These are phyloP conservation scores for Stagonosporopsis rhizophila DNA, from an alignment of 2,329 filamentous ascomycete genomes.

Conservation along the genomic window DNA sequence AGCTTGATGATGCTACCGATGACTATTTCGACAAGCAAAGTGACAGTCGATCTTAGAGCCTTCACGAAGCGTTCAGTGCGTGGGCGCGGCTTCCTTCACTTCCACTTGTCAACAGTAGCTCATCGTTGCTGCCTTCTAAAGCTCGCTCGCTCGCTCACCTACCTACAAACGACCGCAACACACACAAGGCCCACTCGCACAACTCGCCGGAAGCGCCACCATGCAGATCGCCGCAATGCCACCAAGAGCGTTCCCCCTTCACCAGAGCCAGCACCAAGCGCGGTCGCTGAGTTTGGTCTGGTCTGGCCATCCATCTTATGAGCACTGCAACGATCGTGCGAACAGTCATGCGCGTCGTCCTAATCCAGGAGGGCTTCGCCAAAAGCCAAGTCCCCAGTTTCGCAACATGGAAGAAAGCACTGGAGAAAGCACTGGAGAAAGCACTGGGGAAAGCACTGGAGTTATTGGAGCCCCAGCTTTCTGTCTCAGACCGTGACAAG, in stretches of 20 bases:
- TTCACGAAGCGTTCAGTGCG: background rate
- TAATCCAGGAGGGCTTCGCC: background rate
- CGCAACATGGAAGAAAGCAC: background rate
- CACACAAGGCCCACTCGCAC: background rate
- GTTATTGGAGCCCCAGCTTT: no score
- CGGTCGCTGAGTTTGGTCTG: background rate
- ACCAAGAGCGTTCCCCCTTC: background rate
- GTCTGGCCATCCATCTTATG: background rate
- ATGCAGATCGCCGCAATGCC: background rate
- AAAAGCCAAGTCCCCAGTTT: background rate
- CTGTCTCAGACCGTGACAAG: background rate
- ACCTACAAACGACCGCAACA: background rate
- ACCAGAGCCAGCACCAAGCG: background rate
- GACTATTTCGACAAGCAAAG: no score
- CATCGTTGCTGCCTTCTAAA: background rate
- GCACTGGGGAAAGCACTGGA: background rate
- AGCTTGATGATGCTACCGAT: background rate
- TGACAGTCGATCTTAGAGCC: background rate
- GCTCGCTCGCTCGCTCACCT: background rate
- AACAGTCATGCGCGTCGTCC: background rate
- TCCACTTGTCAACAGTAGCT: background rate
- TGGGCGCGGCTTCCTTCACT: background rate
- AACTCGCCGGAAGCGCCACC: background rate
- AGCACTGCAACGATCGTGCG: background rate
- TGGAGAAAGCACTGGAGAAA: background rate